phyloP scores from a whole-genome alignment of 78 protist species.

The Dictyostelium brefeldianum region DNA sequence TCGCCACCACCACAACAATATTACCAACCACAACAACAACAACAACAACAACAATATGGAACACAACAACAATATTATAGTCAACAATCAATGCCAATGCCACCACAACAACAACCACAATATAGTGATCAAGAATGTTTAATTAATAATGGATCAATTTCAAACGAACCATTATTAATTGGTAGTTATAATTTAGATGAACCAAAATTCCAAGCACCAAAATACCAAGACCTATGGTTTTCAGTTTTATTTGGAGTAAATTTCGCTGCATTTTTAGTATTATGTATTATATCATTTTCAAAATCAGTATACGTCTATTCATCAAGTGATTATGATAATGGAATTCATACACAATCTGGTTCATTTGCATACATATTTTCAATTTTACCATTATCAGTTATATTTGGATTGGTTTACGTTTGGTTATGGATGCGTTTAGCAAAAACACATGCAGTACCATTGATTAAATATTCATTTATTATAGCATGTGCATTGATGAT shows the following conservation, averaged over 20 bases:
- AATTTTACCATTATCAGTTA: background rate
- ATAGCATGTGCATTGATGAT: background rate
- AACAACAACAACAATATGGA: slow-evolving; percentile 9
- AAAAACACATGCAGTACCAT: background rate
- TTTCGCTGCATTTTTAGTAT: background rate
- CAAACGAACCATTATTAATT: background rate
- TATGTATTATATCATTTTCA: background rate
- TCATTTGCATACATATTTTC: background rate
- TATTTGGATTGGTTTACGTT: background rate
- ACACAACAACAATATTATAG: slow-evolving; percentile 11
- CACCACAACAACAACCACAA: slow-evolving; percentile 17
- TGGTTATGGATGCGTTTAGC: slow-evolving; percentile 36
- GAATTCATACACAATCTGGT: background rate
- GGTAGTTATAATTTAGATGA: background rate
- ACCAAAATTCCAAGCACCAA: slow-evolving; percentile 30
- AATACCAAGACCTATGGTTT: slow-evolving; percentile 12
- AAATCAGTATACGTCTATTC: background rate
- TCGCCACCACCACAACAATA: slow-evolving; percentile 9
- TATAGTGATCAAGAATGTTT: background rate
- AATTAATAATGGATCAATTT: background rate
- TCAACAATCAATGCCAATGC: background rate
- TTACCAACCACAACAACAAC: slow-evolving; percentile 13
- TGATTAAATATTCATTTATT: slow-evolving; percentile 42
- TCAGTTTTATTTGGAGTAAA: slow-evolving; percentile 24
- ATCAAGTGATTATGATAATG: background rate